These are phyloP conservation scores for Beta macrorhiza DNA, from an alignment of 179 eudicot species.

Conservation along the genomic window DNA sequence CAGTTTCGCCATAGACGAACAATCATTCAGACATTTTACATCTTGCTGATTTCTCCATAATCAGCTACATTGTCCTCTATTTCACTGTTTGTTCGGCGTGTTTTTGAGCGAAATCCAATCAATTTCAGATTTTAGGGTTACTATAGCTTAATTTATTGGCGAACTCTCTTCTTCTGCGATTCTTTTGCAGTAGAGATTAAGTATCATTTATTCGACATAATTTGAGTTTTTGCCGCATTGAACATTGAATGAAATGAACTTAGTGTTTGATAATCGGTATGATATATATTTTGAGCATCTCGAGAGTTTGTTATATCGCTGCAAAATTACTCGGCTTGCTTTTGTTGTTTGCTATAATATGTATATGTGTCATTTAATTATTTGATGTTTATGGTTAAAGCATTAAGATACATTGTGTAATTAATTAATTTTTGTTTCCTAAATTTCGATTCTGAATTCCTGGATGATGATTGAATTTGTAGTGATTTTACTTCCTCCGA, in stretches of 20 bases:
- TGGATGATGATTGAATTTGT: background rate
- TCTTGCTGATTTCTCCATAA: background rate
- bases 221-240: background rate
- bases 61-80: background rate
- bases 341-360: background rate
- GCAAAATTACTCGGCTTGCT: background rate
- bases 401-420: background rate
- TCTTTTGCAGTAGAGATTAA: background rate
- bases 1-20: constrained; percentile 4
- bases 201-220: background rate
- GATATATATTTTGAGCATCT: background rate
- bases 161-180: background rate
- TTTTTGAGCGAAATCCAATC: too few relatives aligned
- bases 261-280: background rate
- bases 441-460: background rate
- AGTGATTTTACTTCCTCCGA: background rate
- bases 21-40: background rate
- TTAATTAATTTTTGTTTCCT: background rate
- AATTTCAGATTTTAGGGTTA: constrained; percentile 22
- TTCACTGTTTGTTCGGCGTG: background rate
- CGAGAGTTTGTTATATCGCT: background rate
- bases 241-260: background rate
- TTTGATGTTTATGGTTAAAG: background rate
- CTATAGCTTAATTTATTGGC: background rate
- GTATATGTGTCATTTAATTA: background rate